Evolutionary conservation across 495 filamentous ascomycete species (phyloP).

Genomic region (Neurospora sp.): DNA sequence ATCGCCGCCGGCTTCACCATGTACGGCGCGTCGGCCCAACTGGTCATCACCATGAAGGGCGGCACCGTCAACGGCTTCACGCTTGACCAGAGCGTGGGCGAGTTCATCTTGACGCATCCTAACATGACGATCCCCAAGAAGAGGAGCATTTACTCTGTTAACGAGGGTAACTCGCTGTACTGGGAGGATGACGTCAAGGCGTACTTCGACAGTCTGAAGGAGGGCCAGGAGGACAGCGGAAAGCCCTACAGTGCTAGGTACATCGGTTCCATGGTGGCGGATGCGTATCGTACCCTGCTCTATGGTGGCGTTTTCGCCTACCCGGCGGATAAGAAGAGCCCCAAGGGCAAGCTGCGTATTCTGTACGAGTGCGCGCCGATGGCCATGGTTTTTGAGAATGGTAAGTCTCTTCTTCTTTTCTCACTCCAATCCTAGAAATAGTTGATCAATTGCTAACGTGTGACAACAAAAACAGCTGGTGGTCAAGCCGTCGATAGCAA

Average conservation of each 20-base stretch:
- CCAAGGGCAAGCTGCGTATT: slow-evolving; percentile 95
- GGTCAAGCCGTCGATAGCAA: slow-evolving; percentile 83
- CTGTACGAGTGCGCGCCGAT: slow-evolving; percentile 98
- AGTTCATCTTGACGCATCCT: slow-evolving; percentile 97
- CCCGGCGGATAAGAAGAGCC: slow-evolving; percentile 93
- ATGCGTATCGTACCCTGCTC: slow-evolving; percentile 89
- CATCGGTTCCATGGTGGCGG: slow-evolving; percentile 96
- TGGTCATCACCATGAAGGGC: slow-evolving; percentile 94
- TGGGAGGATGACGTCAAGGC: slow-evolving; percentile 83
- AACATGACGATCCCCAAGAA: slow-evolving; percentile 76
- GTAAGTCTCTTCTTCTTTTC: slow-evolving; percentile 35
- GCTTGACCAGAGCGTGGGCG: slow-evolving; percentile 86
- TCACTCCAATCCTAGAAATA: no score
- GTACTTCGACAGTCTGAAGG: slow-evolving; percentile 85
- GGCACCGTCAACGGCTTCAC: slow-evolving; percentile 95
- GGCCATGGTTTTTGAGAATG: slow-evolving; percentile 99
- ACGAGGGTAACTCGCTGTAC: slow-evolving; percentile 94
- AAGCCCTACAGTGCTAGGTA: slow-evolving; percentile 95
- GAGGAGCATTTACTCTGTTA: slow-evolving; percentile 91
- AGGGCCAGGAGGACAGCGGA: slow-evolving; percentile 46
- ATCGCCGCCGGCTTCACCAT: slow-evolving; percentile 96
- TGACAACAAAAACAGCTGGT: slow-evolving; percentile 45
- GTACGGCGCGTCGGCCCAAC: slow-evolving; percentile 94
- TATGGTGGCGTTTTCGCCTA: slow-evolving; percentile 98
- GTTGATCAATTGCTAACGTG: slow-evolving; percentile 4